These are phyloP conservation scores for Calcarisporium arbuscula DNA, from an alignment of 2,329 filamentous ascomycete species.

Conservation along the genomic window DNA sequence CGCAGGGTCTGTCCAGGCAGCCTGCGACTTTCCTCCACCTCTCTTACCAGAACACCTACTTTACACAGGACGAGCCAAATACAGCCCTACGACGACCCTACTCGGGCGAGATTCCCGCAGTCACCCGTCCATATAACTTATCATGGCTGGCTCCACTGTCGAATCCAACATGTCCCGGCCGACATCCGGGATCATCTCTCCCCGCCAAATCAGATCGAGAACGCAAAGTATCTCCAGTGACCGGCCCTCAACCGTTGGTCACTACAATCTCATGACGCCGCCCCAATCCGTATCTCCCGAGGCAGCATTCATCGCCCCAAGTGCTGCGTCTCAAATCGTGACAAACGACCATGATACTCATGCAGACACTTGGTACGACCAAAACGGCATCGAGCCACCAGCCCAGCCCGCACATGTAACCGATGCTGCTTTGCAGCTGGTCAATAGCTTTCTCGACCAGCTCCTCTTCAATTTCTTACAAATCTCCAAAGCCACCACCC, in stretches of 20 bases:
- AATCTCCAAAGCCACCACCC: constrained; percentile 68
- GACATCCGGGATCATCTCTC: constrained; percentile 26
- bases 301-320: constrained; percentile 80
- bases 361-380: constrained; percentile 62
- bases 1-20: too few relatives aligned
- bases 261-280: constrained; percentile 58
- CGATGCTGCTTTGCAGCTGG: constrained; percentile 62
- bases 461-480: constrained; percentile 87
- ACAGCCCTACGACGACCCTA: not conserved
- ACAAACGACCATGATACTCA: constrained; percentile 79
- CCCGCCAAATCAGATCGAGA: constrained; percentile 36
- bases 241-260: constrained; percentile 53
- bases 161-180: constrained; percentile 25
- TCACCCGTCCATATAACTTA: too few relatives aligned
- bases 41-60: not conserved
- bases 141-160: constrained; percentile 21
- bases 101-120: not conserved
- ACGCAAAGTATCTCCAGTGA: constrained; percentile 67
- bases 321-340: constrained; percentile 86
- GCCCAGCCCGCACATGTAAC: constrained; percentile 68
- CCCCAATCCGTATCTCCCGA: constrained; percentile 65
- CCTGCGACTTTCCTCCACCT: too few relatives aligned
- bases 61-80: not conserved
- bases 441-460: constrained; percentile 92
- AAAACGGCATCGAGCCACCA: constrained; percentile 58